phyloP scores from a whole-genome alignment of 2,329 filamentous ascomycete genomes.

The Phoma sp. region DNA sequence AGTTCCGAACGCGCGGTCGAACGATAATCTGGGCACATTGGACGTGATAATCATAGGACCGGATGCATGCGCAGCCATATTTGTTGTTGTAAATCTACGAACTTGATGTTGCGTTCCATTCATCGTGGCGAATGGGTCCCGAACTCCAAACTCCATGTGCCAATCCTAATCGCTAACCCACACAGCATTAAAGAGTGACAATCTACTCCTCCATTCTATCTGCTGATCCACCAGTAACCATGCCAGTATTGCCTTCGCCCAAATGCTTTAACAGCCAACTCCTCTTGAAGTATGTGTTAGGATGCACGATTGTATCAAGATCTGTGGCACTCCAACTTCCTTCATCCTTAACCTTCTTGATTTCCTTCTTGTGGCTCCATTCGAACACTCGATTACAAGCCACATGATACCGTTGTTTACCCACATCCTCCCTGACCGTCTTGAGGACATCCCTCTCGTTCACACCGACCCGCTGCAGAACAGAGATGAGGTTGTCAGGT shows the following conservation, averaged over 20 bases:
- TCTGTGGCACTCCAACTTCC: conserved; percentile 64
- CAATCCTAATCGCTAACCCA: neutral
- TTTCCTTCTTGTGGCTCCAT: conserved; percentile 71
- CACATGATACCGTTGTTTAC: conserved; percentile 87
- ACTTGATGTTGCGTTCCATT: no score
- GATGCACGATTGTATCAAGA: conserved; percentile 93
- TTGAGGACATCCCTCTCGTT: conserved; percentile 77
- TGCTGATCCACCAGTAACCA: conserved; percentile 26
- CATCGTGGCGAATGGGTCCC: no score
- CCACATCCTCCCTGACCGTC: conserved; percentile 86
- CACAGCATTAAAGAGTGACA: neutral
- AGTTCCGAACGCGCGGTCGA: no score
- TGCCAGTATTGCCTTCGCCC: conserved; percentile 52
- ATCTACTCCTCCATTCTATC: conserved; percentile 46
- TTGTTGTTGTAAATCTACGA: no score
- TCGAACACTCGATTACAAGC: conserved; percentile 98
- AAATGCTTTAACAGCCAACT: conserved; percentile 88
- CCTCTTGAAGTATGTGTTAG: conserved; percentile 97
- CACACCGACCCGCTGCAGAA: conserved; percentile 81
- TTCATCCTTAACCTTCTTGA: conserved; percentile 59
- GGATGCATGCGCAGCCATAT: no score
- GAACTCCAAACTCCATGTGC: neutral
- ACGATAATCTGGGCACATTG: no score
- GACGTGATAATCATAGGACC: no score
- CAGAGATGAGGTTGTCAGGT: conserved; percentile 77